Conservation (phyloP, 192 early-diverging fungal species). For the Coemansia sp. region DNA sequence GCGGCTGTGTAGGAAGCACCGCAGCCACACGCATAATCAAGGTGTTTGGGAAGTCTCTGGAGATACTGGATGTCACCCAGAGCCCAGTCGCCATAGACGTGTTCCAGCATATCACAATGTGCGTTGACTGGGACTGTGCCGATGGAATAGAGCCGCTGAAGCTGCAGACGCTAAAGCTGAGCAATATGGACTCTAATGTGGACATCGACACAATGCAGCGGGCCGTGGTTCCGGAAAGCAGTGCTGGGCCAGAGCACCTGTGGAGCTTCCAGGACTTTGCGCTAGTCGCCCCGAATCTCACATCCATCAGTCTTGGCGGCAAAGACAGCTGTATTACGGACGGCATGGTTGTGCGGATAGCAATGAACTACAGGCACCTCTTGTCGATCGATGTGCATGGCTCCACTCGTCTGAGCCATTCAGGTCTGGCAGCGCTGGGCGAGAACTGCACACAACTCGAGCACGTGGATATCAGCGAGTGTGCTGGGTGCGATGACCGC, state of each 20-base stretch:
- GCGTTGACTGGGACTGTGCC: background rate
- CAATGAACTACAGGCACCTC: constrained; percentile 12
- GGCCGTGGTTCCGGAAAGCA: background rate
- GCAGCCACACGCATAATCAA: constrained; percentile 18
- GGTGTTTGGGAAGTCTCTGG: constrained; percentile 24
- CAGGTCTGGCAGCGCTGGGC: constrained; percentile 20
- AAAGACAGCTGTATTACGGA: constrained; percentile 28
- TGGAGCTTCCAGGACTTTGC: constrained; percentile 16
- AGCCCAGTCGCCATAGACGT: background rate
- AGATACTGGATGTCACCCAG: constrained; percentile 17
- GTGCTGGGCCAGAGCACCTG: background rate
- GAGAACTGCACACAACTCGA: constrained; percentile 21
- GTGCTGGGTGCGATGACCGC: constrained; percentile 16
- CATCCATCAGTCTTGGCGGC: constrained; percentile 25
- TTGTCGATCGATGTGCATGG: constrained; percentile 26
- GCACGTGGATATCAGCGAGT: constrained; percentile 29
- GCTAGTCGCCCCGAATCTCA: constrained; percentile 14
- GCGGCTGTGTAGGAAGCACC: constrained; percentile 13
- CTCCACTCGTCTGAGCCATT: constrained; percentile 16
- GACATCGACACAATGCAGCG: background rate
- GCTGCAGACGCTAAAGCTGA: constrained; percentile 15
- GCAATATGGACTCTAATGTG: constrained; percentile 6
- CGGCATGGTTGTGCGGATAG: constrained; percentile 20
- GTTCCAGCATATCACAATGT: background rate
- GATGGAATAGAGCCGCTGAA: background rate